Base-by-base conservation (phyloP, 2,329 filamentous ascomycete species). In the Alternaria alternata region DNA sequence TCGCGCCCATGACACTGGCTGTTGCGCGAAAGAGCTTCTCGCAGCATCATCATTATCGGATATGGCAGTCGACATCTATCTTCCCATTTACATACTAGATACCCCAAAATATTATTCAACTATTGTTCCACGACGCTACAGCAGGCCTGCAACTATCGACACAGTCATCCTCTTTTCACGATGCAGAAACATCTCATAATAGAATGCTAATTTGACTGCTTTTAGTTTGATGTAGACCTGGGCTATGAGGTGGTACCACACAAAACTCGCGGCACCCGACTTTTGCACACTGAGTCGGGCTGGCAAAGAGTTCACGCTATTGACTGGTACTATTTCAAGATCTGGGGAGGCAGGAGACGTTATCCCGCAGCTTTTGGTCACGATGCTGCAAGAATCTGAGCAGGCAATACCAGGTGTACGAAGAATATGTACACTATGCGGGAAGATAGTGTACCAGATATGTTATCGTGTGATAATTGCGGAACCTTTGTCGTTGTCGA, bases 61-160 rank as follows among this genome's bases (percentile, higher is more conserved):
- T 26, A 34, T 24, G 44, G 32, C 44, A 48, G 36, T 16, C 28
- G 24, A 42, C 28, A 28, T 28, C 12, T 43, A 41, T 49, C 34
- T 8, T 18, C 24, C 16, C 34, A 38, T 54, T 43, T 51, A 51
- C 41, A 34, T 60, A 51, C 41, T 51, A 57, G 57, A 57, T 60
- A 57, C 57, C 57, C 32, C 32, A 46, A 51, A 57, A 49, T 49
- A 49, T 36, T 38, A 38, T 36, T 38, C 18, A 24, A 9, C 20
- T 30, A 7, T 38, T 30, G 38, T n/a, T 28, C 11, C 16, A 51
- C 8, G 20, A 39, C 22, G 22, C 22, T 24, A 30, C 46, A 24
- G 12, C 30, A 36, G 30, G 30, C 30, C n/a, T 48, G 46, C 46
- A 30, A 22, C 5, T n/a, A 48, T 36, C 46, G 30, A 36, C 18